A percentile compares a stretch with the other conserved stretches of the same genome.
phyloP scores from a whole-genome alignment of 768 basidiomycete genomes.

The Collybia nuda region DNA sequence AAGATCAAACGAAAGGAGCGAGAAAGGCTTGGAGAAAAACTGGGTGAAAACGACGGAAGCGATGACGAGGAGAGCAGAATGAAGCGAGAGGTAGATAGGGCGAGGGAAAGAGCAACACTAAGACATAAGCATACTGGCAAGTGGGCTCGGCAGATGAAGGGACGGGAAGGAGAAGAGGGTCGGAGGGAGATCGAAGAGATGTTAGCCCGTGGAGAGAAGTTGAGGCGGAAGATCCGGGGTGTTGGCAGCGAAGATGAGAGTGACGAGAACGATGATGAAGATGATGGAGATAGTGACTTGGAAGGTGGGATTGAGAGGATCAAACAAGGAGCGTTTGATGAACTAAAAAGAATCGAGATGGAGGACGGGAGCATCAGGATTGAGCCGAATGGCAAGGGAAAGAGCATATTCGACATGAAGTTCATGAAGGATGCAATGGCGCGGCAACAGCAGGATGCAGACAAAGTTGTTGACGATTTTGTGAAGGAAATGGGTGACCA shows the following conservation, averaged over 20 bases:
- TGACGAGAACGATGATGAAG: slow-evolving; percentile 42
- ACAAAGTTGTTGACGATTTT: slow-evolving; percentile 72
- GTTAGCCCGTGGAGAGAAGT: slow-evolving; percentile 77
- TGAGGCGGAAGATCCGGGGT: slow-evolving; percentile 76
- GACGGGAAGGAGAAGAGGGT: slow-evolving; percentile 57
- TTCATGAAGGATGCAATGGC: slow-evolving; percentile 95
- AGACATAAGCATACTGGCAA: slow-evolving; percentile 86
- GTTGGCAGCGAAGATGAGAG: slow-evolving; percentile 56
- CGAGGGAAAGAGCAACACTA: slow-evolving; percentile 87
- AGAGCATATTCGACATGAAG: slow-evolving; percentile 92
- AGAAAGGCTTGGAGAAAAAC: slow-evolving; percentile 55
- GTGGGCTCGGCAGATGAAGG: slow-evolving; percentile 79
- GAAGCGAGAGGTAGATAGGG: slow-evolving; percentile 77
- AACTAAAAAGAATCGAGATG: slow-evolving; percentile 55
- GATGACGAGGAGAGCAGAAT: slow-evolving; percentile 57
- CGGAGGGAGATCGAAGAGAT: slow-evolving; percentile 78
- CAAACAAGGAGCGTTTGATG: slow-evolving; percentile 73
- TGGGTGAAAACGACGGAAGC: slow-evolving; percentile 43
- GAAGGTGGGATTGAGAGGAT: slow-evolving; percentile 45
- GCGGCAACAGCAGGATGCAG: slow-evolving; percentile 55
- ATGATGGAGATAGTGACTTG: slow-evolving; percentile 41
- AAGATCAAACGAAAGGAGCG: slow-evolving; percentile 79
- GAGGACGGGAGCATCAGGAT: slow-evolving; percentile 28
- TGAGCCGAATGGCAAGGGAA: slow-evolving; percentile 41
- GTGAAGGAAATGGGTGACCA: slow-evolving; percentile 60